Evolutionary conservation across 495 filamentous ascomycete species (phyloP), one percentile per base, ranked within the genome.

Genomic region (Tuber melanosporum): DNA sequence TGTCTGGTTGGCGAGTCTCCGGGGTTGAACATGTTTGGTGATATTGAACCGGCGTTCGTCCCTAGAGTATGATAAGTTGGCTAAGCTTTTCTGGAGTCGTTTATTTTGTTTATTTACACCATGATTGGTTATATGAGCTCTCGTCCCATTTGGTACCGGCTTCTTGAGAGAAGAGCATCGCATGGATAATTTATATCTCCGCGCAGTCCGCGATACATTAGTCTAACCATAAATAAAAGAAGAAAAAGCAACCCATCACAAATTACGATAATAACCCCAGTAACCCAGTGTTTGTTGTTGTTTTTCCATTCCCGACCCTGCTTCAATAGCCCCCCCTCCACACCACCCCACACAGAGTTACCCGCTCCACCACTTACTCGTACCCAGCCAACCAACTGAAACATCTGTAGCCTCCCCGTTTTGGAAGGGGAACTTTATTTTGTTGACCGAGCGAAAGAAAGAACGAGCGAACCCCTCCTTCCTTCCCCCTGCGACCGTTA

Each of bases 371-470:
- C 26, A 32, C 57, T 14, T 66, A 5, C n/a, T n/a, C n/a, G n/a
- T n/a, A n/a, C n/a, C n/a, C 57, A 32, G 57, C n/a, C 57, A 26
- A 66, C 57, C 57, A 32, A 32, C 57, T 32, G 57, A 66, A 66
- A 66, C 57, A 66, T 32, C 10, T 66, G 57, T 66, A 79, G 75
- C 78, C 78, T 78, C 76, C 77, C 77, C 73, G 73, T 80, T 80
- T 78, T 75, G 70, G 76, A 80, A 79, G 73, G 43, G 78, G 78
- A 80, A 80, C 73, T 80, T 76, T 80, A 80, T 80, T 80, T 80
- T 80, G 77, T 80, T 80, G 78, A 80, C 77, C 62, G 73, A 72
- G 49, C 70, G 73, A 79, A 71, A 66, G 46, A 73, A 70, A 76
- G 45, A 62, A 44, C 77, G 26, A 69, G 71, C 66, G 77, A 76